Conservation (phyloP, 805 yeast species). For the Starmerella etchellsii region DNA sequence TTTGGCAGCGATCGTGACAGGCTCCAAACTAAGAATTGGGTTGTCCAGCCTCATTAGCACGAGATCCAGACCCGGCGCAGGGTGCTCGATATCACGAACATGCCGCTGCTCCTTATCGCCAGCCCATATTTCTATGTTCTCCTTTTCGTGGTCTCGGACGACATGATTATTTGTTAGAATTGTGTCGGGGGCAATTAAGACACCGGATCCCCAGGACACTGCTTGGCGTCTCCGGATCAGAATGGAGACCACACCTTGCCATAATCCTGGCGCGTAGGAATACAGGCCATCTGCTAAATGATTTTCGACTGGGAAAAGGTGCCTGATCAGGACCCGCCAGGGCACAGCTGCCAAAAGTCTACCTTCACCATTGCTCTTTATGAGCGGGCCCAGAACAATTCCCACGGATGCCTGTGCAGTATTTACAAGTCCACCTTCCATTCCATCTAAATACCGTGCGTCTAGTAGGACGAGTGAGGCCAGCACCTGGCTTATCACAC, state of each 20-base stretch:
- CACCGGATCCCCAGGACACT: conserved; percentile 29
- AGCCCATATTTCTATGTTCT: conserved; percentile 1
- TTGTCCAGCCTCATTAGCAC: conserved; percentile 20
- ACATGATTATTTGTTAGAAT: conserved; percentile 29
- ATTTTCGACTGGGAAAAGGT: not conserved
- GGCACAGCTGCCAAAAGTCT: conserved; percentile 23
- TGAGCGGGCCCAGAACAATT: conserved; percentile 23
- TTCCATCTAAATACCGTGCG: conserved; percentile 27
- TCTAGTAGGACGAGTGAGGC: conserved; percentile 21
- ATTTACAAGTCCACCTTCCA: conserved; percentile 27
- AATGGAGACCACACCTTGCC: conserved; percentile 17
- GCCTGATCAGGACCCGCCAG: conserved; percentile 15
- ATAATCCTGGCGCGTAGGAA: not conserved
- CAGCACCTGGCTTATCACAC: conserved; percentile 20
- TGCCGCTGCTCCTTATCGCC: not conserved
- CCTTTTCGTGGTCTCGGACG: conserved; percentile 13
- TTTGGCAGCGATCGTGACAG: conserved; percentile 15
- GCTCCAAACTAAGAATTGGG: conserved; percentile 8
- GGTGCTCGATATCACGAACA: conserved; percentile 15
- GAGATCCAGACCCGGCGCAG: conserved; percentile 25
- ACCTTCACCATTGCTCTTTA: conserved; percentile 26
- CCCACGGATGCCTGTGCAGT: conserved; percentile 19
- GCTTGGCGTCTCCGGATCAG: conserved; percentile 11
- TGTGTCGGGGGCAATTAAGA: conserved; percentile 21
- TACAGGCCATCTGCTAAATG: too few relatives aligned